Evolutionary conservation across 768 basidiomycete genomes (phyloP).

Genomic region (Tulasnella sp.): DNA sequence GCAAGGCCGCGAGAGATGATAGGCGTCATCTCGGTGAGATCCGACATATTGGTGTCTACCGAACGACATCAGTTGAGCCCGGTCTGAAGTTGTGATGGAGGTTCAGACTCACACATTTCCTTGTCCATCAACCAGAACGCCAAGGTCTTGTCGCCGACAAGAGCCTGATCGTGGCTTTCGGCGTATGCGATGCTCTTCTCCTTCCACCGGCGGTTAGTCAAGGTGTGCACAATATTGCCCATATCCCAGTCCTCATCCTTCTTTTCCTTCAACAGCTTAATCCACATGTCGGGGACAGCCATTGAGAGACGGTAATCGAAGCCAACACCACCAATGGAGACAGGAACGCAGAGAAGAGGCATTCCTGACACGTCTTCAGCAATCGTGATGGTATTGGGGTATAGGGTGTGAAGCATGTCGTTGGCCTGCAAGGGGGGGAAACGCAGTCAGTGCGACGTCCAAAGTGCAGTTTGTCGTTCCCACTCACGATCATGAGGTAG

Average conservation of each 20-base stretch:
- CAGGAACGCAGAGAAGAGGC: conserved; percentile 86
- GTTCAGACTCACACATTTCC: conserved; percentile 81
- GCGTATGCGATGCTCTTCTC: conserved; percentile 93
- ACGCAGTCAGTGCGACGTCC: neutral
- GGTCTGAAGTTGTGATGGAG: neutral
- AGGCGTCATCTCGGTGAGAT: conserved; percentile 74
- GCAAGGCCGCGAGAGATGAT: conserved; percentile 84
- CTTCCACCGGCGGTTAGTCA: conserved; percentile 81
- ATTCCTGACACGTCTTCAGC: conserved; percentile 99
- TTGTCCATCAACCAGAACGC: conserved; percentile 99
- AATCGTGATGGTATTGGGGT: conserved; percentile 80
- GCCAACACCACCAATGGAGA: conserved; percentile 80
- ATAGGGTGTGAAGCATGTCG: conserved; percentile 77
- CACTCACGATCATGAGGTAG: conserved; percentile 91
- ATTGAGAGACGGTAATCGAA: conserved; percentile 98
- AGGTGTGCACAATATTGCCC: conserved; percentile 77
- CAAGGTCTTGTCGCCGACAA: conserved; percentile 97
- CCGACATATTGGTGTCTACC: conserved; percentile 91
- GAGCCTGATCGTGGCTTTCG: conserved; percentile 96
- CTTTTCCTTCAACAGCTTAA: conserved; percentile 94
- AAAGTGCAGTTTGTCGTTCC: neutral
- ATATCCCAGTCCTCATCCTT: conserved; percentile 85
- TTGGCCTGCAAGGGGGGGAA: conserved; percentile 64
- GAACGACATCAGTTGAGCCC: neutral
- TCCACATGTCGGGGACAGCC: conserved; percentile 99